A percentile compares a stretch with the other conserved stretches of the same genome.
These are phyloP conservation scores for Fusarium gaditjirri DNA, from an alignment of 2,329 filamentous ascomycete species.

Conservation along the genomic window DNA sequence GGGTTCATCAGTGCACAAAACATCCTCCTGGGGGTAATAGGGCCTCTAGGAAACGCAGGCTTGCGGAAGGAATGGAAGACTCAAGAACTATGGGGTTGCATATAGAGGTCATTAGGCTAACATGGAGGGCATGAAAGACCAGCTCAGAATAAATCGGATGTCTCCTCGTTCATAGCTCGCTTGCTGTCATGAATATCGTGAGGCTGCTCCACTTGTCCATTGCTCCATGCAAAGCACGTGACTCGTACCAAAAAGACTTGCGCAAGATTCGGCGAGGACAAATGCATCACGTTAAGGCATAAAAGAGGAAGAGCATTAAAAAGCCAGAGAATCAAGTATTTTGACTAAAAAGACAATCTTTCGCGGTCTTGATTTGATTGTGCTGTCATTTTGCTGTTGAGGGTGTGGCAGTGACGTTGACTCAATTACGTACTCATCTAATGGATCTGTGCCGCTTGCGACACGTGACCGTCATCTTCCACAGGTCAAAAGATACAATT, in stretches of 20 bases:
- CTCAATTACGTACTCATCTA: background rate
- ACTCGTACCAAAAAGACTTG: background rate
- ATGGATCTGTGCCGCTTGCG: background rate
- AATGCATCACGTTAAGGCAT: too few species aligned
- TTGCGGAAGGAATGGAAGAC: background rate
- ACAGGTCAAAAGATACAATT: background rate
- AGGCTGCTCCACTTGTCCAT: background rate
- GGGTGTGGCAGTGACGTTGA: background rate
- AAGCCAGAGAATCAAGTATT: too few species aligned
- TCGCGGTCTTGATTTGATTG: background rate
- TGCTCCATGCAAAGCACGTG: background rate
- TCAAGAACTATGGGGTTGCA: background rate
- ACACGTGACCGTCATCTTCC: background rate
- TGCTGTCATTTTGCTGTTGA: background rate
- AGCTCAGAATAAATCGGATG: too few species aligned
- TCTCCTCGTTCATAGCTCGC: background rate
- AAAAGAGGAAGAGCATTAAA: background rate
- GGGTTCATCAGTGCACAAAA: too few species aligned
- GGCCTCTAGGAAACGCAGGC: background rate
- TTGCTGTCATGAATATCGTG: background rate
- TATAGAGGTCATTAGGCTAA: rapidly evolving
- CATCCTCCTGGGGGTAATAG: background rate
- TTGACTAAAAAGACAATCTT: too few species aligned
- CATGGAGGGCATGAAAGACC: rapidly evolving
- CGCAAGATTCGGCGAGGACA: too few species aligned